Evolutionary conservation across 129 eudicot species (phyloP).

Genomic region (Mikania micrantha): DNA sequence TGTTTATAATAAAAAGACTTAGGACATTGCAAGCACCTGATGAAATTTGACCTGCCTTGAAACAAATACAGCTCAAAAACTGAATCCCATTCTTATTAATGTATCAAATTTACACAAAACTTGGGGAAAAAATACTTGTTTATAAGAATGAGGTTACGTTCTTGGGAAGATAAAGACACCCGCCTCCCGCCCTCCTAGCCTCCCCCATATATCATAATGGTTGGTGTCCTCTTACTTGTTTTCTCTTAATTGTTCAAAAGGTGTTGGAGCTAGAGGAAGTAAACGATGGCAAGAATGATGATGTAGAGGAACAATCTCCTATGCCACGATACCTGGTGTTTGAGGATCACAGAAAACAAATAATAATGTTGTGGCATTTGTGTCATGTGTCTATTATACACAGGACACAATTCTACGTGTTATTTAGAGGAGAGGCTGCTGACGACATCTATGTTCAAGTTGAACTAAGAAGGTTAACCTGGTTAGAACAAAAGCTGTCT

Average conservation of each 20-base stretch:
- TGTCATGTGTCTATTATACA: constrained; percentile 90
- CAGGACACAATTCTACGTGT: constrained; percentile 83
- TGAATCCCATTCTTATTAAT: too few species aligned
- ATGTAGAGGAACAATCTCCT: constrained; percentile 43
- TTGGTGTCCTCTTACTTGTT: not conserved
- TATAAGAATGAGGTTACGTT: not conserved
- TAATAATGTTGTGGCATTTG: constrained; percentile 91
- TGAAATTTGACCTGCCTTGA: not conserved
- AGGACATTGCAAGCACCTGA: not conserved
- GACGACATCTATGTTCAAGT: constrained; percentile 93
- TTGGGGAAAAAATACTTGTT: not conserved
- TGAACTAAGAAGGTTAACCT: constrained; percentile 79
- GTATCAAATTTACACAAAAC: too few species aligned
- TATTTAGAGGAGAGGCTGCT: constrained; percentile 81
- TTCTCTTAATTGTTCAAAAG: constrained; percentile 15
- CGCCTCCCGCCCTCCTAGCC: too few species aligned
- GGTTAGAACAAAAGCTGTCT: constrained; percentile 88
- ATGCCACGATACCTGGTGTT: constrained; percentile 63
- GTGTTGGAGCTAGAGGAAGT: constrained; percentile 93
- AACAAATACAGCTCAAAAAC: not conserved
- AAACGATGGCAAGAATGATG: constrained; percentile 47
- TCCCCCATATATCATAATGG: too few species aligned
- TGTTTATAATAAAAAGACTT: not conserved
- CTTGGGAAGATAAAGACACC: not conserved
- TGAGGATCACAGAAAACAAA: constrained; percentile 77